Conservation (phyloP, 2,329 filamentous ascomycete genomes). For the Neopestalotiopsis rosae region DNA sequence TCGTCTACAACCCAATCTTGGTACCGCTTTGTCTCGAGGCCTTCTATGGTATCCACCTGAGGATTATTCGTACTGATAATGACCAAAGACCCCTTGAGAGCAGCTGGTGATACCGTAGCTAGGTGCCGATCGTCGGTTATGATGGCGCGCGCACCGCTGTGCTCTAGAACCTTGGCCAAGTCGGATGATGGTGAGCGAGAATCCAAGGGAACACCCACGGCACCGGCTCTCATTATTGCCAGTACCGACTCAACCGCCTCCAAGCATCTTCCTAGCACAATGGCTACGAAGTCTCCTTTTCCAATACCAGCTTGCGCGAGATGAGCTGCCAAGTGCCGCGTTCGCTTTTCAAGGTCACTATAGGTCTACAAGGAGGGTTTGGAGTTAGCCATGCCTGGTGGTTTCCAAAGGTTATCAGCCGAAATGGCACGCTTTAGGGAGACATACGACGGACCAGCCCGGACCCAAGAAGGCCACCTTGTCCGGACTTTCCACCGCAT, state of each 20-base stretch:
- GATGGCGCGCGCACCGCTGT: slow-evolving; percentile 9
- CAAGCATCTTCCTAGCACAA: slow-evolving; percentile 14
- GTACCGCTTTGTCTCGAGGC: background rate
- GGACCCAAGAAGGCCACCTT: slow-evolving; percentile 15
- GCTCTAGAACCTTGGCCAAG: slow-evolving; percentile 8
- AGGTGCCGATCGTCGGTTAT: slow-evolving; percentile 9
- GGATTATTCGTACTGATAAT: background rate
- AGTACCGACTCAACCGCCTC: slow-evolving; percentile 12
- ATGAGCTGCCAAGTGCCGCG: slow-evolving; percentile 6
- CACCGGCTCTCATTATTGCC: slow-evolving; percentile 8
- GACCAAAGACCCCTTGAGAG: background rate
- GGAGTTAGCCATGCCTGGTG: too few relatives aligned
- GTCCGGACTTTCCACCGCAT: slow-evolving; percentile 11
- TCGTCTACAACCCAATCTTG: slow-evolving; percentile 13
- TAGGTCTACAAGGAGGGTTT: slow-evolving; percentile 1
- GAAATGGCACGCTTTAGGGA: background rate
- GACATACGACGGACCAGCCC: slow-evolving; percentile 11
- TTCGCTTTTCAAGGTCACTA: slow-evolving; percentile 12
- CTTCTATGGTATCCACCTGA: background rate
- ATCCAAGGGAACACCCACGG: slow-evolving; percentile 13
- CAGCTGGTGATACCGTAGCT: slow-evolving; percentile 8
- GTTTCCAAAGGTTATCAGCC: background rate
- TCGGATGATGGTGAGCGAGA: slow-evolving; percentile 7
- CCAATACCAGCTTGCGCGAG: background rate
- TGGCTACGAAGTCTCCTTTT: slow-evolving; percentile 11